Base-by-base conservation (phyloP, 768 basidiomycete species). In the Sistotremastrum niveocremeum region DNA sequence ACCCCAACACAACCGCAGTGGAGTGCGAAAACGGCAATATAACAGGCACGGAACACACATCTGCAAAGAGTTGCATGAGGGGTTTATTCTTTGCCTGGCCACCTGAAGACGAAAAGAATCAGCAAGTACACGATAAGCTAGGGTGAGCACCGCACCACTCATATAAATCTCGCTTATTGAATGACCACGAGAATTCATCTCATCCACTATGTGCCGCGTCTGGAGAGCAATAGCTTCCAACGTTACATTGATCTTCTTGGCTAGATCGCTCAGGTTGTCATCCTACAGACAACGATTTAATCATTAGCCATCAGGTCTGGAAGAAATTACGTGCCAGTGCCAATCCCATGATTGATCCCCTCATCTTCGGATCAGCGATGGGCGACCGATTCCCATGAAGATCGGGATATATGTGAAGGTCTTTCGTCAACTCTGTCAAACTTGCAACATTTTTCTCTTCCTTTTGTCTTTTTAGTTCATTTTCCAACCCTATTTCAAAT, bases 381-480 rank as follows among this genome's bases (percentile, higher is more conserved):
- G 95, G 95, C 1, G 93, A 97, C 49, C 95, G 74, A 62, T 99
- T 99, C 36, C 90, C 91, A 60, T 91, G 88, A 49, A 95, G 73
- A 60, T 99, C 94, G 0, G 94, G 94, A 63, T 98, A 99, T 57
- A 98, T 73, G 58, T 98, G 90, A 45, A 94, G 62, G 57, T 67
- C 66, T 44, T 65, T 66, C 6, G 70, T 71, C 33, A 73, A 54
- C 49, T 68, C 65, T 2, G 69, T 70, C 40, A 65, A 51, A 37
- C 62, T 42, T 20, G 73, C 73, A 3, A 65, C 76, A 0, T 66
- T 64, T 39, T 66, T 63, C 47, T 81, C 81, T 11, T 63, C 54
- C 46, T 71, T 66, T 48, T 93, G 70, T 49, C 68, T 72, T 52
- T 87, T 79, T 5, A 98, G 72, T 36, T 76, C 65, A 29, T 85